Evolutionary conservation across 1,284 basidiomycete species (phyloP), one percentile per base, ranked within the genome.

Genomic region (Blastosporella zonata): DNA sequence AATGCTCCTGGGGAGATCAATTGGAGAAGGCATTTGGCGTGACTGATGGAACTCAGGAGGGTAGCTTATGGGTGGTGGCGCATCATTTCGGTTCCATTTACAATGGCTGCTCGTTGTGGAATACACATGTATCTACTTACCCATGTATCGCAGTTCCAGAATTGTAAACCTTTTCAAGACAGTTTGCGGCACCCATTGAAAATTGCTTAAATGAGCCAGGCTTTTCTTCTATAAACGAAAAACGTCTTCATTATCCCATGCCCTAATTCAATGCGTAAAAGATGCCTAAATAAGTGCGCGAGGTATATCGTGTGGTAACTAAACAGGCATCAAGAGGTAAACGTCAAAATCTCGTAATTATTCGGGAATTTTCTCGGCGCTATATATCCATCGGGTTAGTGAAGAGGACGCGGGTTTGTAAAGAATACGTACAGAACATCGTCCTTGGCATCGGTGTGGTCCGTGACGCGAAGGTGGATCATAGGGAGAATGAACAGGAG

Each of bases 401-500:
- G 2, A 10, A 18, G 10, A 12, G n/a, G 8, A 13, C 17, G 31
- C 21, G 3, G n/a, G 21, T 2, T 27, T 8, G 13, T 34, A 22
- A 27, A 2, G 6, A 13, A 12, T 6, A 65, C 74, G 36, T 62
- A 76, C 75, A 73, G 43, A 20, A 62, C 59, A 56, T 77, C 76
- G 29, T 78, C 77, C 37, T 65, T 64, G 2, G 72, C 28, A 13
- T 70, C 68, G 2, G 79, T 80, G 41, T 72, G 69, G 12, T 79
- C 64, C 52, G 72, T 75, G 34, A 81, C 75, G 23, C 78, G 76
- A 21, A 72, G 60, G 52, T 76, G 64, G 21, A 81, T 71, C 78
- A 81, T 79, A 2, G 78, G 78, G 10, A 80, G 62, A 4, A 73
- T 69, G 47, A 78, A 75, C 21, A 77, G 23, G 9, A 80, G 67